Evolutionary conservation across 192 early-diverging fungal species (phyloP).

Genomic region (Podila minutissima): DNA sequence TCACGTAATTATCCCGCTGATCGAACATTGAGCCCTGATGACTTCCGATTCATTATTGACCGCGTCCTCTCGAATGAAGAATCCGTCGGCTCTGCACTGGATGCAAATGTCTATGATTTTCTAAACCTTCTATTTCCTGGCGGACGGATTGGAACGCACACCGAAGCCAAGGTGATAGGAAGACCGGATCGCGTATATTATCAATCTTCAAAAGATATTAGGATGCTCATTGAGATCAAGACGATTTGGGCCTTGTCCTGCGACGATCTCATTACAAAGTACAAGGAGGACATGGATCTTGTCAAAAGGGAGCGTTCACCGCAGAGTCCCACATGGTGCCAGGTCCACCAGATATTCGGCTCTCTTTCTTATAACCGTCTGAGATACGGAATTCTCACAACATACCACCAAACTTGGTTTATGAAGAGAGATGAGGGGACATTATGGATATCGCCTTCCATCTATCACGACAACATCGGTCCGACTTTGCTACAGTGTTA

Average conservation of each 20-base stretch:
- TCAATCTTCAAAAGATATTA: conserved; percentile 8
- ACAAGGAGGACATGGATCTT: conserved; percentile 12
- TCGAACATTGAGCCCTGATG: conserved; percentile 10
- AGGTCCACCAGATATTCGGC: conserved; percentile 25
- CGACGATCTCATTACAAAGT: conserved; percentile 11
- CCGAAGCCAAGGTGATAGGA: conserved; percentile 13
- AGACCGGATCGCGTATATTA: conserved; percentile 16
- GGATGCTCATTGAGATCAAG: conserved; percentile 16
- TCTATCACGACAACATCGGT: conserved; percentile 2
- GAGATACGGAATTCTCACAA: conserved; percentile 7
- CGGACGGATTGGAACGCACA: conserved; percentile 1
- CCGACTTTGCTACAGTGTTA: conserved; percentile 11
- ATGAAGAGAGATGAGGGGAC: conserved; percentile 18
- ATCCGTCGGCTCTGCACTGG: conserved; percentile 6
- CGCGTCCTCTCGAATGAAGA: conserved; percentile 9
- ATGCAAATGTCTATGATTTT: neutral
- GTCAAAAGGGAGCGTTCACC: conserved; percentile 7
- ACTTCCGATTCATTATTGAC: conserved; percentile 7
- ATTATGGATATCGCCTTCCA: conserved; percentile 20
- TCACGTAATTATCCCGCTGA: conserved; percentile 10
- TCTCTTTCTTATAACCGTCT: conserved; percentile 15
- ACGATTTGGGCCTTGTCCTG: conserved; percentile 13
- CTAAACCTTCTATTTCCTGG: conserved; percentile 2
- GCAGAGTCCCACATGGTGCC: conserved; percentile 13
- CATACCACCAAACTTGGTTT: conserved; percentile 20